phyloP scores from a whole-genome alignment of 2,329 filamentous ascomycete species.

The Pseudogymnoascus sp. region DNA sequence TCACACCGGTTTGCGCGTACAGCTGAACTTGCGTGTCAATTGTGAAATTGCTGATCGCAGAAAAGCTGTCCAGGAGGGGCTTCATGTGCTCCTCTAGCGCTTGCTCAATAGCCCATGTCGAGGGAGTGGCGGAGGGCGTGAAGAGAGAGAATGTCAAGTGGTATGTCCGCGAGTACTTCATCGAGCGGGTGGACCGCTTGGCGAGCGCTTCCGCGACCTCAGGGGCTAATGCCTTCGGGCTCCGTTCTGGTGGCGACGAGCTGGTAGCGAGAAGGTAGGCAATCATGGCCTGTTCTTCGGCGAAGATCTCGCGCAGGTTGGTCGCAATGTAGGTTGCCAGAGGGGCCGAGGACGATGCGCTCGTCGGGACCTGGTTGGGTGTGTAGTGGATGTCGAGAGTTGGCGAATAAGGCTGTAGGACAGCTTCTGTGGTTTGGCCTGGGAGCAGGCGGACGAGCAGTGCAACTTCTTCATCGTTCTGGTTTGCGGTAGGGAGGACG shows the following conservation, averaged over 20 bases:
- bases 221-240: slow-evolving; percentile 40
- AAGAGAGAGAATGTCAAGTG: slow-evolving; percentile 95
- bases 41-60: slow-evolving; percentile 86
- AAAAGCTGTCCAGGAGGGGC: slow-evolving; percentile 72
- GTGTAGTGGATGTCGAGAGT: slow-evolving; percentile 73
- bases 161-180: slow-evolving; percentile 90
- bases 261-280: slow-evolving; percentile 62
- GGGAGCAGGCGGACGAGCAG: slow-evolving; percentile 65
- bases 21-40: slow-evolving; percentile 94
- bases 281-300: slow-evolving; percentile 82
- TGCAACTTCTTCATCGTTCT: slow-evolving; percentile 46
- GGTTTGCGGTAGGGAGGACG: slow-evolving; percentile 5
- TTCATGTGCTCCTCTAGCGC: slow-evolving; percentile 75
- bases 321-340: slow-evolving; percentile 72
- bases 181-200: slow-evolving; percentile 71
- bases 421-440: slow-evolving; percentile 51
- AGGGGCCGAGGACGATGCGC: slow-evolving; percentile 61
- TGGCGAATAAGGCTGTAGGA: slow-evolving; percentile 61
- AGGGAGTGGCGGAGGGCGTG: slow-evolving; percentile 68
- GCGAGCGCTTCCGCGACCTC: slow-evolving; percentile 49
- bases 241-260: slow-evolving; percentile 43
- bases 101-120: slow-evolving; percentile 82
- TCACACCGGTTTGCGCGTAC: slow-evolving; percentile 66
- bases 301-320: slow-evolving; percentile 70
- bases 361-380: slow-evolving; percentile 58